Conservation (phyloP, 768 basidiomycete species). For the Tylopilus balloui region DNA sequence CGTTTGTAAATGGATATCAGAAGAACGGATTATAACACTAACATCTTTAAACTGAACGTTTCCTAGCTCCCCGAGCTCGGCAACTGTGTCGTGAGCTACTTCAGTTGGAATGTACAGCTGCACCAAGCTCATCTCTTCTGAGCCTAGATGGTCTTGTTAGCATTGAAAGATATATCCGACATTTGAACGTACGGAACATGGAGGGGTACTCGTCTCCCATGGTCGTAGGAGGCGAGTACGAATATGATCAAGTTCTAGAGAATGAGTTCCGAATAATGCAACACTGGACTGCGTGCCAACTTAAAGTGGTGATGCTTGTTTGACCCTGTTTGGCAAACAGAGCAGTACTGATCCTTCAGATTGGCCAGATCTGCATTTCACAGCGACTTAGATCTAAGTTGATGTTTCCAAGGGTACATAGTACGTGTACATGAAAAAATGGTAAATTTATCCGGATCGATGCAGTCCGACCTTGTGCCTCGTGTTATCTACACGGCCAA, state of each 20-base stretch:
- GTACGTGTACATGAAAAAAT: background rate
- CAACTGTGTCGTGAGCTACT: constrained; percentile 95
- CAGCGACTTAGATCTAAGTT: background rate
- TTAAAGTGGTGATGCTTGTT: constrained; percentile 11
- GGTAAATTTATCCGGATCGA: background rate
- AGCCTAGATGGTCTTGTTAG: constrained; percentile 49
- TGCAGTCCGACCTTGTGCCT: background rate
- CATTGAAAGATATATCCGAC: background rate
- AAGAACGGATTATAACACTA: constrained; percentile 27
- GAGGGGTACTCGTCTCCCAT: constrained; percentile 84
- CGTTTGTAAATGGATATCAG: constrained; percentile 2
- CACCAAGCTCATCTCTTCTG: constrained; percentile 96
- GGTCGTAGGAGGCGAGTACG: background rate
- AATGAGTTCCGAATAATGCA: background rate
- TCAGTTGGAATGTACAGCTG: constrained; percentile 97
- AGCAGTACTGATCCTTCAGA: too few species aligned
- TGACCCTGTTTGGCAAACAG: constrained; percentile 20
- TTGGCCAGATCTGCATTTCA: too few species aligned
- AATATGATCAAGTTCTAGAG: background rate
- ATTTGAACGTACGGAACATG: constrained; percentile 59
- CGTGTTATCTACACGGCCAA: background rate
- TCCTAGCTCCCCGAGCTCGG: constrained; percentile 91
- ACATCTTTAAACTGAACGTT: constrained; percentile 98
- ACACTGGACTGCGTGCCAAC: background rate
- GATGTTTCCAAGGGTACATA: background rate